Evolutionary conservation across 176 grass and related monocot species (phyloP).

Genomic region (Thalia dealbata): DNA sequence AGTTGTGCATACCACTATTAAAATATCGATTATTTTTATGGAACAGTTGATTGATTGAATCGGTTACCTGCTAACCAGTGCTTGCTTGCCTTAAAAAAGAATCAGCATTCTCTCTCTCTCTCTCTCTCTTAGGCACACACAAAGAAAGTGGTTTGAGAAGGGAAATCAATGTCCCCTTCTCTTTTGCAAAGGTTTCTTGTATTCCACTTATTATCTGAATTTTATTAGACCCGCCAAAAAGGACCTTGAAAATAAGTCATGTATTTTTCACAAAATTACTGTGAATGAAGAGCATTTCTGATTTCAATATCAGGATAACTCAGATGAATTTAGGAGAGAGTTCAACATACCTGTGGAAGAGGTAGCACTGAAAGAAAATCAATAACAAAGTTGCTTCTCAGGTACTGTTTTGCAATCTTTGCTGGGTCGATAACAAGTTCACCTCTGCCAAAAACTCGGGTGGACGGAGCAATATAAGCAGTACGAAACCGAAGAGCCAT

Average conservation of each 20-base stretch:
- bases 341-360: conserved; percentile 59
- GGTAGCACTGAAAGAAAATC: conserved; percentile 76
- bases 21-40: no score
- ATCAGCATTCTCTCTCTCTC: no score
- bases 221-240: background rate
- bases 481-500: conserved; percentile 74
- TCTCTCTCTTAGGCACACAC: no score
- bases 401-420: conserved; percentile 52
- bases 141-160: no score
- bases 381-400: conserved; percentile 58
- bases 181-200: no score
- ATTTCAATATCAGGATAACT: background rate
- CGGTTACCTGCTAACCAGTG: no score
- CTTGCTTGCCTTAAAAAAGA: no score
- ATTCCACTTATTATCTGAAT: no score
- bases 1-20: no score
- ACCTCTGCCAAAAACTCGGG: conserved; percentile 67
- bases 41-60: no score
- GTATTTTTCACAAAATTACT: background rate
- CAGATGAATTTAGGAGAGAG: background rate
- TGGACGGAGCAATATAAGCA: conserved; percentile 67
- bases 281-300: background rate
- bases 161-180: no score
- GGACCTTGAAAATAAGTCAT: no score
- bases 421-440: conserved; percentile 76